These are phyloP conservation scores for Neurospora discreta DNA, from an alignment of 495 filamentous ascomycete genomes.

Conservation along the genomic window DNA sequence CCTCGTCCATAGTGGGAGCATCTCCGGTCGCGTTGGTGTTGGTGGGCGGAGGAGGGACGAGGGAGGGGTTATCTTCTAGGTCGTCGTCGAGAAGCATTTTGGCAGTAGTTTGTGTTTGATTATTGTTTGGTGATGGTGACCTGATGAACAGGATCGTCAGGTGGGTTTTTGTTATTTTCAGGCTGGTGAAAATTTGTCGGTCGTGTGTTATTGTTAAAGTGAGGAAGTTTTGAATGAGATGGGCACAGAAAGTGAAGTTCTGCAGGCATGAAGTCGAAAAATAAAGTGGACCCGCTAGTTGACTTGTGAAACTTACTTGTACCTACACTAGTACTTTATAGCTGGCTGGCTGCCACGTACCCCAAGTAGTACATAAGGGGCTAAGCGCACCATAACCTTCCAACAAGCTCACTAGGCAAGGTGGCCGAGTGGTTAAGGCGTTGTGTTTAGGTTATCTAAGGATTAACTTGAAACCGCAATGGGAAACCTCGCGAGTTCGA, in stretches of 20 bases:
- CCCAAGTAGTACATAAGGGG: not conserved
- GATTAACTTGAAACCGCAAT: slow-evolving; percentile 9
- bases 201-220: not conserved
- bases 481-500: slow-evolving; percentile 15
- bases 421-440: slow-evolving; percentile 44
- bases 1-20: slow-evolving; percentile 14
- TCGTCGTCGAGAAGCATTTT: slow-evolving; percentile 37
- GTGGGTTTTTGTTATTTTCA: not conserved
- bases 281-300: not conserved
- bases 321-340: too few species aligned
- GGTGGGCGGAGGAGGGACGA: not conserved
- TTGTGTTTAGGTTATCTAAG: slow-evolving; percentile 34
- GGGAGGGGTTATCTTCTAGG: slow-evolving; percentile 19
- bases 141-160: not conserved
- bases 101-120: not conserved
- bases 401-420: slow-evolving; percentile 10
- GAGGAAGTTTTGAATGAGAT: not conserved
- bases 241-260: slow-evolving; percentile 1
- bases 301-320: not conserved
- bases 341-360: not conserved
- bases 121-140: not conserved
- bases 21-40: not conserved
- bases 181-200: not conserved
- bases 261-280: not conserved
- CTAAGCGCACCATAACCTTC: not conserved